phyloP scores from a whole-genome alignment of 1,139 yeast species.

The Hemisphaericaspora xylanilytica region DNA sequence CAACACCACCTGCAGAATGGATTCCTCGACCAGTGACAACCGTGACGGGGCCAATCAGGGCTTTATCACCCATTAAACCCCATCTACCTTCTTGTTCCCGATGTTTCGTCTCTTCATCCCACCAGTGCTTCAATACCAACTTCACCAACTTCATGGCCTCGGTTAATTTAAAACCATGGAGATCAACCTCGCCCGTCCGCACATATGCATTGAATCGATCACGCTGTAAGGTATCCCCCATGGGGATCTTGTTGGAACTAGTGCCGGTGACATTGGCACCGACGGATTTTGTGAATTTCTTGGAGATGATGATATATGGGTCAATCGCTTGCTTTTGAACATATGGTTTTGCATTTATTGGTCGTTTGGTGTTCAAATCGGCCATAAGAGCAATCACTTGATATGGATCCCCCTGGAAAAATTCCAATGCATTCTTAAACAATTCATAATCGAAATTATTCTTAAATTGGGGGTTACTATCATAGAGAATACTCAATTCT shows the following conservation, averaged over 20 bases:
- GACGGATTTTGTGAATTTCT: slow-evolving; percentile 5
- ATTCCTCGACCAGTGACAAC: slow-evolving; percentile 63
- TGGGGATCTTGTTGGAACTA: not conserved
- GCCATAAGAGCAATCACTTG: slow-evolving; percentile 27
- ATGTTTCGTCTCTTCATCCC: slow-evolving; percentile 45
- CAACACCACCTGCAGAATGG: slow-evolving; percentile 54
- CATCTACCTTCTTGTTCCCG: slow-evolving; percentile 41
- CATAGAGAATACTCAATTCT: slow-evolving; percentile 19
- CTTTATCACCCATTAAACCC: slow-evolving; percentile 27
- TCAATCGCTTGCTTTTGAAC: slow-evolving; percentile 2
- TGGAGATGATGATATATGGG: slow-evolving; percentile 3
- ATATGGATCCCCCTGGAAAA: slow-evolving; percentile 39
- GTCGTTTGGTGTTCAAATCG: slow-evolving; percentile 7
- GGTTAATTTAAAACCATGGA: slow-evolving; percentile 48
- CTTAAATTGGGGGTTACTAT: slow-evolving; percentile 22
- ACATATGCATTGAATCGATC: slow-evolving; percentile 7
- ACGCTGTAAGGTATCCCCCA: not conserved
- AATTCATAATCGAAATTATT: slow-evolving; percentile 27
- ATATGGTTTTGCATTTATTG: not conserved
- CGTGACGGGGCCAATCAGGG: slow-evolving; percentile 34
- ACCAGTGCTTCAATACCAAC: slow-evolving; percentile 47
- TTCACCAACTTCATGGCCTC: slow-evolving; percentile 41
- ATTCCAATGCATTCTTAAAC: slow-evolving; percentile 33
- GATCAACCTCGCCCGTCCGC: slow-evolving; percentile 37
- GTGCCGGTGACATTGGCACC: not conserved